These are phyloP conservation scores for Phycomyces nitens DNA, from an alignment of 192 early-diverging fungal species.

Conservation along the genomic window DNA sequence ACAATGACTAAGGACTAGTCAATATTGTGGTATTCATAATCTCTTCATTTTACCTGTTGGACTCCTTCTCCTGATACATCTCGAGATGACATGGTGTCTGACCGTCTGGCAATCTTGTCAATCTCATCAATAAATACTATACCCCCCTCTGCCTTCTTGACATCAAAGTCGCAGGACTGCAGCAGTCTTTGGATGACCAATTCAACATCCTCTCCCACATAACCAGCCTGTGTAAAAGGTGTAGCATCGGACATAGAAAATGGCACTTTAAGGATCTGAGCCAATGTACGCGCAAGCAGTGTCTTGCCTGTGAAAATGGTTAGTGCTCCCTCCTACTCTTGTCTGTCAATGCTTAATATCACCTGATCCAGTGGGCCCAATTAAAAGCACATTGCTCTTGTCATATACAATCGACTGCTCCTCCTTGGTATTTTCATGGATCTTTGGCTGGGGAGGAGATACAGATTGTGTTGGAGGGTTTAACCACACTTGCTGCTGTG, in stretches of 20 bases:
- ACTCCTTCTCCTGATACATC: slow-evolving; percentile 93
- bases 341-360: too few species aligned
- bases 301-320: too few species aligned
- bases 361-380: slow-evolving; percentile 79
- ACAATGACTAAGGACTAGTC: slow-evolving; percentile 41
- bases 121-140: slow-evolving; percentile 95
- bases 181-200: slow-evolving; percentile 77
- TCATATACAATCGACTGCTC: slow-evolving; percentile 58
- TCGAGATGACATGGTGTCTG: slow-evolving; percentile 70
- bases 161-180: slow-evolving; percentile 87
- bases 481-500: slow-evolving; percentile 16
- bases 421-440: not conserved
- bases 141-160: slow-evolving; percentile 77
- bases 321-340: too few species aligned
- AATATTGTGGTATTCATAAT: too few species aligned
- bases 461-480: slow-evolving; percentile 25
- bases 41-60: slow-evolving; percentile 55
- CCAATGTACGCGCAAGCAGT: slow-evolving; percentile 74
- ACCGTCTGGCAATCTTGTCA: slow-evolving; percentile 83
- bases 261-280: slow-evolving; percentile 82
- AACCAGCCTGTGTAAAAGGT: slow-evolving; percentile 88
- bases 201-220: slow-evolving; percentile 91
- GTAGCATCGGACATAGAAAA: slow-evolving; percentile 90
- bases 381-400: slow-evolving; percentile 85
- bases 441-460: not conserved